Evolutionary conservation across 2,329 filamentous ascomycete genomes (phyloP).

Genomic region (Stenocarpella maydis): DNA sequence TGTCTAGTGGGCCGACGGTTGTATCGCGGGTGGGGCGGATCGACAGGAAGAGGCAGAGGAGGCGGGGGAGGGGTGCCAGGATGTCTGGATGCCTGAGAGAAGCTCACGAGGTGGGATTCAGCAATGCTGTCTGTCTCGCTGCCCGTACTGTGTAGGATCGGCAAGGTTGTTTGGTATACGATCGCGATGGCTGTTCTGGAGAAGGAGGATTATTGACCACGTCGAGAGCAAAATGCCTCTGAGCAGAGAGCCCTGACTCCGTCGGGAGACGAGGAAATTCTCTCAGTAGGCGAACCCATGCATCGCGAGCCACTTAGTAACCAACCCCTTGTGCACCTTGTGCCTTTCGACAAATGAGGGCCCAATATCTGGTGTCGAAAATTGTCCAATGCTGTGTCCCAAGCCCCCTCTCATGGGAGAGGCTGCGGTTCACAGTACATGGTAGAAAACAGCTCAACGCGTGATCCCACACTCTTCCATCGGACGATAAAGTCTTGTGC

Average conservation of each 20-base stretch:
- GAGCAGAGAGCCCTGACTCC: background rate
- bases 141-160: background rate
- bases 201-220: background rate
- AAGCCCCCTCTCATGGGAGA: background rate
- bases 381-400: background rate
- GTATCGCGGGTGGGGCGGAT: conserved; percentile 26
- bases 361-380: background rate
- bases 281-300: background rate
- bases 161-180: background rate
- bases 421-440: background rate
- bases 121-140: background rate
- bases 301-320: conserved; percentile 6
- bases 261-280: background rate
- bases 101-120: conserved; percentile 20
- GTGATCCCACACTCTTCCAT: background rate
- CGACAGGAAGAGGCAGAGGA: conserved; percentile 23
- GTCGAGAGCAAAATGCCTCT: background rate
- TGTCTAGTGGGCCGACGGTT: conserved; percentile 24
- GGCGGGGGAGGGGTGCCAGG: conserved; percentile 16
- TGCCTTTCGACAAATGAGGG: background rate
- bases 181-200: background rate
- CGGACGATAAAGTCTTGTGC: background rate
- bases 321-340: background rate
- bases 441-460: background rate
- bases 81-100: conserved; percentile 13